Evolutionary conservation across 2,329 filamentous ascomycete genomes (phyloP).

Genomic region (Keithomyces neogunnii): DNA sequence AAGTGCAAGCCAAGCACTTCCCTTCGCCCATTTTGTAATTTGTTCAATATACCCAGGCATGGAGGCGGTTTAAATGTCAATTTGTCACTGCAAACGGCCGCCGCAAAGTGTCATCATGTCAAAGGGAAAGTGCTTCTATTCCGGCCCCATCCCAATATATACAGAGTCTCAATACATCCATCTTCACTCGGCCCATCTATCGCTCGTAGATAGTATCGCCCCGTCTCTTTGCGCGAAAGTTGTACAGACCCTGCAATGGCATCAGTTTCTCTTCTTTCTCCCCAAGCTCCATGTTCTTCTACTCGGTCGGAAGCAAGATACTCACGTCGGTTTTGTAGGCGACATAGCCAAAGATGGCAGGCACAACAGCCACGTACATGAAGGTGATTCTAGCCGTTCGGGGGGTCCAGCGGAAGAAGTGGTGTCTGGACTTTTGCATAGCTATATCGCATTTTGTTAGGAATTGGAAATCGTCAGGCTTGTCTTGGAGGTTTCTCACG

Average conservation of each 20-base stretch:
- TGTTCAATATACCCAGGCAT: constrained; percentile 18
- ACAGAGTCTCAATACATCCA: constrained; percentile 19
- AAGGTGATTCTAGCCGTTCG: constrained; percentile 74
- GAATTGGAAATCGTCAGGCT: not conserved
- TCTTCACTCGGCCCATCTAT: constrained; percentile 32
- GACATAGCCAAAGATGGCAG: constrained; percentile 58
- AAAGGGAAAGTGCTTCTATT: constrained; percentile 16
- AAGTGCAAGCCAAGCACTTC: not conserved
- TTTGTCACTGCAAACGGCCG: not conserved
- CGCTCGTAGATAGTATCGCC: constrained; percentile 79
- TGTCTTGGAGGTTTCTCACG: constrained; percentile 12
- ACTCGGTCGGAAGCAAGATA: constrained; percentile 16
- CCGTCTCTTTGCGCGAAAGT: constrained; percentile 78
- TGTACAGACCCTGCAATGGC: constrained; percentile 64
- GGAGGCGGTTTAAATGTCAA: not conserved
- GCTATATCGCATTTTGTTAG: constrained; percentile 41
- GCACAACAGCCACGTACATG: constrained; percentile 67
- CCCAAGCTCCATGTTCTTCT: not conserved
- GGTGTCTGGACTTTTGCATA: constrained; percentile 77
- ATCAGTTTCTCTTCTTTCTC: not conserved
- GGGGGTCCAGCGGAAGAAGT: constrained; percentile 91
- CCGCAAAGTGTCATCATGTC: not conserved
- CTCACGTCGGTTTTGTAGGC: constrained; percentile 82
- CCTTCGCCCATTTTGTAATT: not conserved
- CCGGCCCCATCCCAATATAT: constrained; percentile 28